Evolutionary conservation across 1,284 basidiomycete species (phyloP).

Genomic region (Termitomyces sp.): DNA sequence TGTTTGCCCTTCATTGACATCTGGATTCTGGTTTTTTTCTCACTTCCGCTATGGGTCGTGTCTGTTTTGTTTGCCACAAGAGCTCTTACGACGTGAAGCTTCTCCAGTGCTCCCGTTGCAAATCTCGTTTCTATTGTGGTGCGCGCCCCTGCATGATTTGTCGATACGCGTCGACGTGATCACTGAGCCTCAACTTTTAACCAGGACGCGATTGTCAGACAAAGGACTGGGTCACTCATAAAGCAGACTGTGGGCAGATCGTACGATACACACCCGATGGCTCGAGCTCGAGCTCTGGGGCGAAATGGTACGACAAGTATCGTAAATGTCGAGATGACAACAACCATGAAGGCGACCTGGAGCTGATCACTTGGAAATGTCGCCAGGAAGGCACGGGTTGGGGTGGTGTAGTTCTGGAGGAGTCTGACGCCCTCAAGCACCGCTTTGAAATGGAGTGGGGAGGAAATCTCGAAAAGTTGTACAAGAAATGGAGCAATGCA

Average conservation of each 20-base stretch:
- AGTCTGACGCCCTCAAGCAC: conserved; percentile 8
- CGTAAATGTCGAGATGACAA: conserved; percentile 8
- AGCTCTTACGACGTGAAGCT: conserved; percentile 7
- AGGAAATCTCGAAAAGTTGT: conserved; percentile 3
- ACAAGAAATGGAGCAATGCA: conserved; percentile 2
- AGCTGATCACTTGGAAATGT: conserved; percentile 12
- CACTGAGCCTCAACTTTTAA: no score
- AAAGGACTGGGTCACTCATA: neutral
- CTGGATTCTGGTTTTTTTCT: neutral
- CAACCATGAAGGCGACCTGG: conserved; percentile 7
- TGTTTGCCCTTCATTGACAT: neutral
- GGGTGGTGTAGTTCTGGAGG: conserved; percentile 5
- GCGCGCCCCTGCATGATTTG: conserved; percentile 22
- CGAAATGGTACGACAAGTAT: conserved; percentile 12
- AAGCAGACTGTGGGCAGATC: neutral
- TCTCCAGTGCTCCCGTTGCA: conserved; percentile 15
- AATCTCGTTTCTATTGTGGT: conserved; percentile 18
- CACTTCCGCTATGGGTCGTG: neutral
- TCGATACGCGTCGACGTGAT: no score
- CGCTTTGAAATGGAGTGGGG: conserved; percentile 5
- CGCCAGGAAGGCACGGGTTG: conserved; percentile 4
- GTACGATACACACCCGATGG: neutral
- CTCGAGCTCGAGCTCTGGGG: neutral
- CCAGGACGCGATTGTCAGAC: neutral
- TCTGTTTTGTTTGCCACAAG: conserved; percentile 13